phyloP scores from a whole-genome alignment of 768 basidiomycete genomes.

The Pulveroboletus sp. region DNA sequence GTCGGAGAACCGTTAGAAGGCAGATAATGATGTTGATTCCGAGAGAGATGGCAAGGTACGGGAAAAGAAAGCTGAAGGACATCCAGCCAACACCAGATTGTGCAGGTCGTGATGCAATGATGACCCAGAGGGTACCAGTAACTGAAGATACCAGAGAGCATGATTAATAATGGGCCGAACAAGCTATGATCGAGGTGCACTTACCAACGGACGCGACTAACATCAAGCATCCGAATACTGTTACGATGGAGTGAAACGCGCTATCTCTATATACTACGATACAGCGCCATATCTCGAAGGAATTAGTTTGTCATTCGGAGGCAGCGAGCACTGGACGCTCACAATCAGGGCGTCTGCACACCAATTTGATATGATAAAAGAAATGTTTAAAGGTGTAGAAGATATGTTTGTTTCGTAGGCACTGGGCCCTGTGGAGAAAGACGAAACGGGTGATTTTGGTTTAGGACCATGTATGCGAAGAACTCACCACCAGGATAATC shows the following conservation, averaged over 20 bases:
- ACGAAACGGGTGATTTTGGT: too few relatives aligned
- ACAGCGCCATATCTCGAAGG: slow-evolving; percentile 30
- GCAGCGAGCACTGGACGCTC: neutral
- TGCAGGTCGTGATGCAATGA: slow-evolving; percentile 26
- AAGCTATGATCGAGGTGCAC: neutral
- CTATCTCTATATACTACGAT: slow-evolving; percentile 31
- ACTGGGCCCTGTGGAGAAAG: slow-evolving; percentile 20
- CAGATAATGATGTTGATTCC: slow-evolving; percentile 32
- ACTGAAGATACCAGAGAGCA: too few relatives aligned
- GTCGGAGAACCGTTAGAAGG: slow-evolving; percentile 29
- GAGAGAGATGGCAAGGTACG: slow-evolving; percentile 32
- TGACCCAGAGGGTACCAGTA: slow-evolving; percentile 28
- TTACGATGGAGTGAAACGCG: slow-evolving; percentile 14
- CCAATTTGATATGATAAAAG: slow-evolving; percentile 32
- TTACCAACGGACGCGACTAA: slow-evolving; percentile 24
- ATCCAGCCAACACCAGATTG: slow-evolving; percentile 22
- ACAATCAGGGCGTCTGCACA: slow-evolving; percentile 31
- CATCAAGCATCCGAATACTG: slow-evolving; percentile 17
- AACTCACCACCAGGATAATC: slow-evolving; percentile 30
- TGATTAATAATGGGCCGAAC: too few relatives aligned
- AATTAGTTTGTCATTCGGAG: neutral
- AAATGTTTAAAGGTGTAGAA: slow-evolving; percentile 25
- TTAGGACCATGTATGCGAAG: neutral
- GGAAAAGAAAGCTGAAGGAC: slow-evolving; percentile 33
- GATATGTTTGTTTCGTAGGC: slow-evolving; percentile 24